Evolutionary conservation across 257 asterid genomes (phyloP).

Genomic region (Ocimum tenuiflorum): DNA sequence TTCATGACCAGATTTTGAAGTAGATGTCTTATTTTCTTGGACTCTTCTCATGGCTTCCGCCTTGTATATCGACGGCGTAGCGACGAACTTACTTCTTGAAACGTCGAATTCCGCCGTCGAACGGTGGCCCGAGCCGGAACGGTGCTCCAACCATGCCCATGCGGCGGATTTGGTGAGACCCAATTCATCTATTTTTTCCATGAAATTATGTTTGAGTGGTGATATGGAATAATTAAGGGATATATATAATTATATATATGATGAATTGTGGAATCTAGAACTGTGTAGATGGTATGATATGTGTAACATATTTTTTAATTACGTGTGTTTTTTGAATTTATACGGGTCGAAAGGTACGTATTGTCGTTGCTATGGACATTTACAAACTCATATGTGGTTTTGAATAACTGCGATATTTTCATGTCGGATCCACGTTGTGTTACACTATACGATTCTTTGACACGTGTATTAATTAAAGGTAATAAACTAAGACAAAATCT

Average conservation of each 20-base stretch:
- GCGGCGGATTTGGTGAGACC: constrained; percentile 51
- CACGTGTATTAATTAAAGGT: no score
- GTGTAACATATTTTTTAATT: background rate
- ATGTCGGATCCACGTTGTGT: no score
- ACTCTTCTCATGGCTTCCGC: constrained; percentile 32
- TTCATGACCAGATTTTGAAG: no score
- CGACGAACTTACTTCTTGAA: constrained; percentile 10
- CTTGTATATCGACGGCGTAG: constrained; percentile 49
- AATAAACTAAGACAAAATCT: no score
- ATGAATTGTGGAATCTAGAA: no score
- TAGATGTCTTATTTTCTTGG: background rate
- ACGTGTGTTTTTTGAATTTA: background rate
- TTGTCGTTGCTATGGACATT: background rate
- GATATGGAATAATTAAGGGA: background rate
- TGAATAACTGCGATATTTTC: no score
- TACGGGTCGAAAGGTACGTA: background rate
- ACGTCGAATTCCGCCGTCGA: constrained; percentile 28
- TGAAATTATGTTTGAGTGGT: background rate
- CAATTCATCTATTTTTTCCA: constrained; percentile 28
- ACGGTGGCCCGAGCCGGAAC: constrained; percentile 32
- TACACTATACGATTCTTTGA: no score
- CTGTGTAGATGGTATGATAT: background rate
- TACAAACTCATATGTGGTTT: no score
- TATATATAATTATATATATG: constrained; percentile 19
- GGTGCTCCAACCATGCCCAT: constrained; percentile 54